phyloP scores from a whole-genome alignment of 1,139 yeast genomes.

The Groenewaldozyma sp. region DNA sequence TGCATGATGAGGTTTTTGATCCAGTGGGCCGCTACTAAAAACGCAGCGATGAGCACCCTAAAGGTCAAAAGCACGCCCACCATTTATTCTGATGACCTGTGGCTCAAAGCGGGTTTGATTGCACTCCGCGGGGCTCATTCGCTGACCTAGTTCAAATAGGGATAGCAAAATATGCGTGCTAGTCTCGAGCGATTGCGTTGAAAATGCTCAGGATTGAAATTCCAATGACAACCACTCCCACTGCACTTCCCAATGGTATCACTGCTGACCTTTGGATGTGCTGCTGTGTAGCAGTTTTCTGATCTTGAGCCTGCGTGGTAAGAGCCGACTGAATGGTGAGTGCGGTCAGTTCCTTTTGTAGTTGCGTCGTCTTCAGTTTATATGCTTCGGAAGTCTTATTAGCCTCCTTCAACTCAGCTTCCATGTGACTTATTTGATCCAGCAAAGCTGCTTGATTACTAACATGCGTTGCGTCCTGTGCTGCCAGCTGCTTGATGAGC shows the following conservation, averaged over 20 bases:
- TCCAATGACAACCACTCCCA: constrained; percentile 23
- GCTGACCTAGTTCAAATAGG: neutral
- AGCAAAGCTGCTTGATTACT: neutral
- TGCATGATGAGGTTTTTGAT: too few species aligned
- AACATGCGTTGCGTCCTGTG: neutral
- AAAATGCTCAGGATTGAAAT: constrained; percentile 20
- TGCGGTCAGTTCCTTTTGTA: constrained; percentile 1
- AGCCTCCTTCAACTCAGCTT: neutral
- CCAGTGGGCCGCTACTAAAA: too few species aligned
- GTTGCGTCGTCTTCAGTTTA: neutral
- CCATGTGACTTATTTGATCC: neutral
- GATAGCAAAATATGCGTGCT: neutral
- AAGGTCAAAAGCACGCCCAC: too few species aligned
- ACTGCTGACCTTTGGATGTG: neutral
- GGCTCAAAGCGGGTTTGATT: too few species aligned
- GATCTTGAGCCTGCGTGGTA: neutral
- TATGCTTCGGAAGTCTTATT: neutral
- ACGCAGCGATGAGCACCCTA: too few species aligned
- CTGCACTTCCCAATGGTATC: constrained; percentile 18
- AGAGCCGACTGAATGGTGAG: neutral
- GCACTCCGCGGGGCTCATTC: too few species aligned
- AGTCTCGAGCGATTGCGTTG: constrained; percentile 17
- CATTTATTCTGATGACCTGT: too few species aligned
- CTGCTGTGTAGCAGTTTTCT: neutral
- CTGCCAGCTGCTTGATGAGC: neutral